A percentile compares a stretch with the other conserved stretches of the same genome.
These are phyloP conservation scores for Plasmodium fragile DNA, from an alignment of 169 alveolate genomes.

Conservation along the genomic window DNA sequence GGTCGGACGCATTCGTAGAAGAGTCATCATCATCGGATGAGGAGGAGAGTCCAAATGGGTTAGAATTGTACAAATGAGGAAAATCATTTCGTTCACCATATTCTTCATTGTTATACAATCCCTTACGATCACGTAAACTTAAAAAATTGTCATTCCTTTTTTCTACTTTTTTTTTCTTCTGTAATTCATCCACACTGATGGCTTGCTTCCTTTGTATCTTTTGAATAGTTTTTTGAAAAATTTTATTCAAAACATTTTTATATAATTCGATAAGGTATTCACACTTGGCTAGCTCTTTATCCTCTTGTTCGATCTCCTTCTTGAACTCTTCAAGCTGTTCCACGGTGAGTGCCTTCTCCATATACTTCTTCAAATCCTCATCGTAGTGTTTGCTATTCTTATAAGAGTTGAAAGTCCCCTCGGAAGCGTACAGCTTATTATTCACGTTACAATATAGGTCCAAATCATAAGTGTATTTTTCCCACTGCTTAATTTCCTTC, in stretches of 20 bases:
- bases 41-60: slow-evolving; percentile 79
- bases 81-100: slow-evolving; percentile 23
- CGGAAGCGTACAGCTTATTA: slow-evolving; percentile 88
- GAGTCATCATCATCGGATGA: slow-evolving; percentile 77
- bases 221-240: slow-evolving; percentile 90
- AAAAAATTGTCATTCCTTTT: slow-evolving; percentile 10
- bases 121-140: slow-evolving; percentile 17
- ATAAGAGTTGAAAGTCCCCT: slow-evolving; percentile 87
- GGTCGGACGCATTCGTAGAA: slow-evolving; percentile 60
- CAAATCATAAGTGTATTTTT: slow-evolving; percentile 82
- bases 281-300: slow-evolving; percentile 87
- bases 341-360: slow-evolving; percentile 81
- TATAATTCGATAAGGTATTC: slow-evolving; percentile 89
- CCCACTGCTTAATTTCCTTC: slow-evolving; percentile 84
- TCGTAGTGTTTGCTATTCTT: slow-evolving; percentile 89
- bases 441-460: slow-evolving; percentile 84
- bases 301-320: slow-evolving; percentile 75
- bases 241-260: slow-evolving; percentile 88
- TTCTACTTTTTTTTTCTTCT: slow-evolving; percentile 16
- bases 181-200: slow-evolving; percentile 30
- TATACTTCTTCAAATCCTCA: slow-evolving; percentile 91
- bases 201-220: slow-evolving; percentile 92
- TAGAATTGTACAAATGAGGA: slow-evolving; percentile 50
- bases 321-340: slow-evolving; percentile 83
- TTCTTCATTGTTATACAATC: neutral